Evolutionary conservation across 2,329 filamentous ascomycete species (phyloP).

Genomic region (Penicillium sp.): DNA sequence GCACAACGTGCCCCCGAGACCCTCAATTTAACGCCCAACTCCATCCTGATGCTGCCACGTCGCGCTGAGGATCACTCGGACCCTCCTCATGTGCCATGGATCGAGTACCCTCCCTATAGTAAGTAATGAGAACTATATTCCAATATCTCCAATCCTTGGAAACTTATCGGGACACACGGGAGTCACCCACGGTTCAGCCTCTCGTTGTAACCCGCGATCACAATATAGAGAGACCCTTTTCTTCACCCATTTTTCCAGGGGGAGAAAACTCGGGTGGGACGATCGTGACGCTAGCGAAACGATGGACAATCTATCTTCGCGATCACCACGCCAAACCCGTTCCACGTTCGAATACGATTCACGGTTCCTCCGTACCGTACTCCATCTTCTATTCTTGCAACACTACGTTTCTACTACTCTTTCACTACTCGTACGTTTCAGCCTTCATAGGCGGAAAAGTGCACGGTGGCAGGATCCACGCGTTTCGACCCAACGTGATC

Average conservation of each 20-base stretch:
- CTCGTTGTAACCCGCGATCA: not conserved
- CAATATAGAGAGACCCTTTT: not conserved
- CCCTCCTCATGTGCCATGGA: constrained; percentile 5
- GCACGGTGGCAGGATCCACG: constrained; percentile 7
- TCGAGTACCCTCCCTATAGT: too few relatives aligned
- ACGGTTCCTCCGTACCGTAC: not conserved
- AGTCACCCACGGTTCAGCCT: constrained; percentile 4
- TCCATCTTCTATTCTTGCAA: too few relatives aligned
- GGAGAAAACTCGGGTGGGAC: not conserved
- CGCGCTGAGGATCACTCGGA: constrained; percentile 15
- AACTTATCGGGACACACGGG: not conserved
- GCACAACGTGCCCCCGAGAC: not conserved
- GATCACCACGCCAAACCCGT: not conserved
- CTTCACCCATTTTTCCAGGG: constrained; percentile 5
- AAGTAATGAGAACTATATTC: not conserved
- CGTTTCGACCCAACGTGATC: constrained; percentile 8
- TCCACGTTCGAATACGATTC: not conserved
- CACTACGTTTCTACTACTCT: constrained; percentile 1
- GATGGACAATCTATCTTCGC: constrained; percentile 2
- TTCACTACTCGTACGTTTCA: constrained; percentile 3
- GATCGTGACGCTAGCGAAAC: constrained; percentile 7
- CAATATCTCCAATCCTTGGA: not conserved
- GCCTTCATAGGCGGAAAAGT: constrained; percentile 5
- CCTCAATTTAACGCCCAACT: not conserved
- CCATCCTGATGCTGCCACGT: constrained; percentile 22